Percentiles rank a stretch among this genome's conserved stretches.
Conservation (phyloP, 768 basidiomycete species). For the Sistotremastrum niveocremeum region DNA sequence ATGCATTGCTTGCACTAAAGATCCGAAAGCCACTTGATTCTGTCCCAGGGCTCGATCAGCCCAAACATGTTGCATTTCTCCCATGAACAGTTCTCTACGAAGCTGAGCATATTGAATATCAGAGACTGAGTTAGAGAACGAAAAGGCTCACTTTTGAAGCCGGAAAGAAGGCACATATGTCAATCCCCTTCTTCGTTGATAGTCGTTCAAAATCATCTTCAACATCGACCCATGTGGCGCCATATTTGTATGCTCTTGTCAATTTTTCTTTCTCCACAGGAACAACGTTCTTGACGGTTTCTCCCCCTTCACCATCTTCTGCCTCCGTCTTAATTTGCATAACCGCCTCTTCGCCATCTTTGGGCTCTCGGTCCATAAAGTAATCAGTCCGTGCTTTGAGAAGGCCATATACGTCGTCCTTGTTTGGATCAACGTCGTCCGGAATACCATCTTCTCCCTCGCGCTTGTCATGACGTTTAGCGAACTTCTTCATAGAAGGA, state of each 20-base stretch:
- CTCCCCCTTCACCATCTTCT: constrained; percentile 19
- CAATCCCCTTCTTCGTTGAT: constrained; percentile 70
- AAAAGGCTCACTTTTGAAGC: constrained; percentile 37
- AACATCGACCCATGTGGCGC: constrained; percentile 75
- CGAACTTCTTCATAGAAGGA: constrained; percentile 71
- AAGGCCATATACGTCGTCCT: constrained; percentile 23
- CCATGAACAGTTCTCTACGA: constrained; percentile 69
- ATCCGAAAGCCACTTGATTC: constrained; percentile 76
- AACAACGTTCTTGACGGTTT: constrained; percentile 30
- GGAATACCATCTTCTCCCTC: constrained; percentile 16
- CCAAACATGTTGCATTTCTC: constrained; percentile 80
- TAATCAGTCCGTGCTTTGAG: constrained; percentile 40
- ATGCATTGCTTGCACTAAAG: constrained; percentile 74
- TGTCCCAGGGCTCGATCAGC: constrained; percentile 50
- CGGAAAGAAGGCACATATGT: constrained; percentile 76
- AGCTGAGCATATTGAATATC: constrained; percentile 34
- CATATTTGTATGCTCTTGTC: constrained; percentile 77
- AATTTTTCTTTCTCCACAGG: constrained; percentile 63
- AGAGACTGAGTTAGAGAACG: not conserved
- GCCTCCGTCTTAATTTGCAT: constrained; percentile 8
- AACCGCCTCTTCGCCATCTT: constrained; percentile 22
- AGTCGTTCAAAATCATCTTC: constrained; percentile 74
- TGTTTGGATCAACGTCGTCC: constrained; percentile 20
- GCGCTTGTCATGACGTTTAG: constrained; percentile 18
- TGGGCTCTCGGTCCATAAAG: constrained; percentile 32